Conservation (phyloP, 2,329 filamentous ascomycete genomes). For the Juglanconis juglandina region DNA sequence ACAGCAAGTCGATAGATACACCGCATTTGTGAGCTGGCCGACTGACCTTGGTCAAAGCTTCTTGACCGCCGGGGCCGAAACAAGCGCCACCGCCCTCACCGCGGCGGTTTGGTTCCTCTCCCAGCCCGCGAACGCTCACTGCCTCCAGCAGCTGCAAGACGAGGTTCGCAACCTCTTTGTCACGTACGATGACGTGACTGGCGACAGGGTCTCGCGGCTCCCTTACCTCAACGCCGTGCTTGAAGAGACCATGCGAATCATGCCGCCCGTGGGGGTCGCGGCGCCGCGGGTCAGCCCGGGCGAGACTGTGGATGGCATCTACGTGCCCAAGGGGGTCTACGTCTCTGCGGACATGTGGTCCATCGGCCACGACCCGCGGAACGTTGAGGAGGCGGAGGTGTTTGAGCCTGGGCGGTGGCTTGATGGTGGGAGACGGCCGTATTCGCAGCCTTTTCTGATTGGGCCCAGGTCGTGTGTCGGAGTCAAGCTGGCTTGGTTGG, state of each 20-base stretch:
- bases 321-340: constrained; percentile 22
- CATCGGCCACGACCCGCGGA: constrained; percentile 21
- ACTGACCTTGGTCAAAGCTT: constrained; percentile 1
- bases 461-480: constrained; percentile 26
- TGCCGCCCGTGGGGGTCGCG: constrained; percentile 19
- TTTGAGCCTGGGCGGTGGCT: constrained; percentile 27
- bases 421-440: constrained; percentile 6
- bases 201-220: constrained; percentile 4
- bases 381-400: constrained; percentile 19
- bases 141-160: constrained; percentile 8
- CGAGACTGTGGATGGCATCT: constrained; percentile 24
- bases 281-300: constrained; percentile 27
- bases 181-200: constrained; percentile 16
- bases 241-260: constrained; percentile 9
- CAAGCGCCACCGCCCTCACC: constrained; percentile 20
- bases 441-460: constrained; percentile 23
- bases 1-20: rapidly evolving
- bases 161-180: constrained; percentile 18
- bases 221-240: constrained; percentile 11
- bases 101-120: constrained; percentile 14
- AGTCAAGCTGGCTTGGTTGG: constrained; percentile 25
- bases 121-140: constrained; percentile 2
- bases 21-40: neutral
- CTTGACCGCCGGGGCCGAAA: constrained; percentile 21
- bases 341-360: constrained; percentile 24